Base-by-base conservation (phyloP, 1,284 basidiomycete genomes). In the Exobasidium rhododendri region DNA sequence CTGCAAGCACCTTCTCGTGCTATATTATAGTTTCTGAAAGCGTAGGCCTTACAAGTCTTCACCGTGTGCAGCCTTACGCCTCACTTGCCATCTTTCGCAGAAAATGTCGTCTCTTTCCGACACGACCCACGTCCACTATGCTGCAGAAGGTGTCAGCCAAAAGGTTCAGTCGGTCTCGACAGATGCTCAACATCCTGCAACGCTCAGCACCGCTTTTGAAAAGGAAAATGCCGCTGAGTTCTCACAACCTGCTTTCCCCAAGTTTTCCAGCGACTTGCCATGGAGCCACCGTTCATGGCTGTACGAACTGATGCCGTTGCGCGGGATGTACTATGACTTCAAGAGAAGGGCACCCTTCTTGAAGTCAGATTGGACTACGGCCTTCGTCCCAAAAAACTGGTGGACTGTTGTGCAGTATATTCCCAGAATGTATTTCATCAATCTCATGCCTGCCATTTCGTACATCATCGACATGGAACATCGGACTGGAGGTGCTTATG, bases 401-500 rank as follows among this genome's bases (percentile, higher is more conserved):
- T 69, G 63, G 61, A 75, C 67, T 2, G 56, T 76, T 4, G 32
- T 58, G 17, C 68, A 68, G 58, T 68, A 67, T 44, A 63, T 75
- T 29, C 40, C 75, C 20, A 64, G 71, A 5, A 77, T 79, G 62
- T 79, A 77, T 57, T 79, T 79, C 32, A 75, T 78, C 70, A 79
- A 79, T 68, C 88, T 93, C 26, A 84, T 94, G 51, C 92, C 93
- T 1, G 92, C 90, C 6, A 88, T 96, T 54, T 92, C 94, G 1
- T 97, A 97, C 79, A 91, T 92, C 20, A 81, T 97, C 50, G 92
- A 97, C 77, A 84, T 97, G 54, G 94, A 96, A 79, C 90, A 94
- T 50, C 77, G 82, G 80, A 93, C 92, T 0, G 92, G 91, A 1
- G 85, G 87, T 28, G 86, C 90, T 69, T 97, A 94, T 81, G 92